Conservation (phyloP, 148 eudicot genomes). For the Nepenthes mirabilis region DNA sequence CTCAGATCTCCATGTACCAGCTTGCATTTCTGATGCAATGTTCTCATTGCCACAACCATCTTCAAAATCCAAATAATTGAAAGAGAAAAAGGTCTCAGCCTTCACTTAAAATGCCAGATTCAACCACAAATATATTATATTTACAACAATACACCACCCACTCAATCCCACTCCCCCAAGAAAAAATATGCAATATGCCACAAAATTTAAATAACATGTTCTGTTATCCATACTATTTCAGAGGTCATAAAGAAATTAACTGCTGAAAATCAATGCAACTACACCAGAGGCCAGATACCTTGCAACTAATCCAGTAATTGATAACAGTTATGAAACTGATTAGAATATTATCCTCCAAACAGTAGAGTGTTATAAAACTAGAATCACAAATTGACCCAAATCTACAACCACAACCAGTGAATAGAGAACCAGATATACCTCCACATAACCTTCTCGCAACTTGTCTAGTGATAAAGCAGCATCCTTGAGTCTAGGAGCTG, state of each 20-base stretch:
- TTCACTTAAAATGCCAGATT: constrained; percentile 2
- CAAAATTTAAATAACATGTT: no score
- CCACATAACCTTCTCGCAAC: constrained; percentile 80
- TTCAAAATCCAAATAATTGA: constrained; percentile 8
- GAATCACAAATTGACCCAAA: not conserved
- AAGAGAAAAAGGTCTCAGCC: not conserved
- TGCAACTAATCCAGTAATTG: no score
- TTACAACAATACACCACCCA: not conserved
- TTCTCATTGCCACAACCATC: constrained; percentile 81
- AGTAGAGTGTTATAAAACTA: not conserved
- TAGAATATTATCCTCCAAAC: no score
- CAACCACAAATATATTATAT: not conserved
- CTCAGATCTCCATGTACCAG: constrained; percentile 97
- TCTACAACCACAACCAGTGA: constrained; percentile 3
- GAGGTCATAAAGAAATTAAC: no score
- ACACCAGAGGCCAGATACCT: no score
- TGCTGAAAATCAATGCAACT: no score
- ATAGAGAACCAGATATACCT: constrained; percentile 29
- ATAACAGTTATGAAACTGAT: no score
- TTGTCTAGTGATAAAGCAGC: constrained; percentile 85
- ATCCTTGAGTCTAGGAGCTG: constrained; percentile 96
- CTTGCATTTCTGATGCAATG: constrained; percentile 90
- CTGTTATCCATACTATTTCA: no score
- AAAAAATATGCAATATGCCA: no score
- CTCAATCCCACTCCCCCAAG: no score